Conservation (phyloP, 495 filamentous ascomycete genomes). For the Niebla homalea region DNA sequence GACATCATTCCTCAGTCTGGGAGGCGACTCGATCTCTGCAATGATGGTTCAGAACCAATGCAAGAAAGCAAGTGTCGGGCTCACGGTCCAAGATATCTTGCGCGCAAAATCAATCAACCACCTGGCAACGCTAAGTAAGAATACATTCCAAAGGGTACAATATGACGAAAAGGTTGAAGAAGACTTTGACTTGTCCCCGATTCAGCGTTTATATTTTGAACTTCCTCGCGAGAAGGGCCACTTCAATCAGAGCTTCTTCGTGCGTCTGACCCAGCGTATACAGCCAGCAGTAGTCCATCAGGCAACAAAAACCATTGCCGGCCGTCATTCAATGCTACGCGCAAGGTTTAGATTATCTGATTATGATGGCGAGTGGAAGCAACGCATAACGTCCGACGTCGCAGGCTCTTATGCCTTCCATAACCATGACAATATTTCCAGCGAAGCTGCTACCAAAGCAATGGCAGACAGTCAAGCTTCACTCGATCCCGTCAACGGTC, state of each 20-base stretch:
- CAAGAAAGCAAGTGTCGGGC: slow-evolving; percentile 35
- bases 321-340: slow-evolving; percentile 60
- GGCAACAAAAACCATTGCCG: slow-evolving; percentile 45
- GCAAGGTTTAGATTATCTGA: slow-evolving; percentile 39
- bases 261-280: slow-evolving; percentile 39
- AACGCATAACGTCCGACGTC: slow-evolving; percentile 28
- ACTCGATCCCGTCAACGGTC: slow-evolving; percentile 32
- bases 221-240: slow-evolving; percentile 45
- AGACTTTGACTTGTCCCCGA: slow-evolving; percentile 53
- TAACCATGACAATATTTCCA: slow-evolving; percentile 13
- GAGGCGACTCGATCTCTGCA: slow-evolving; percentile 57
- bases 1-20: slow-evolving; percentile 49
- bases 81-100: slow-evolving; percentile 42
- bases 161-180: slow-evolving; percentile 32
- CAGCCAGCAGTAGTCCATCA: slow-evolving; percentile 33
- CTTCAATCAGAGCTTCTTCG: slow-evolving; percentile 59
- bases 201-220: slow-evolving; percentile 59
- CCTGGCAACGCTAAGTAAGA: slow-evolving; percentile 24
- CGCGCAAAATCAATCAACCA: slow-evolving; percentile 34
- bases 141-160: slow-evolving; percentile 19
- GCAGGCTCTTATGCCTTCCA: slow-evolving; percentile 27
- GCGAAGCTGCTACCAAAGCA: slow-evolving; percentile 16
- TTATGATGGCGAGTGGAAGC: slow-evolving; percentile 19
- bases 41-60: slow-evolving; percentile 48
- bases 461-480: slow-evolving; percentile 28